A percentile compares a stretch with the other conserved stretches of the same genome.
phyloP scores from a whole-genome alignment of 352 stramenopile species.

The Globisporangium uncinulatum region DNA sequence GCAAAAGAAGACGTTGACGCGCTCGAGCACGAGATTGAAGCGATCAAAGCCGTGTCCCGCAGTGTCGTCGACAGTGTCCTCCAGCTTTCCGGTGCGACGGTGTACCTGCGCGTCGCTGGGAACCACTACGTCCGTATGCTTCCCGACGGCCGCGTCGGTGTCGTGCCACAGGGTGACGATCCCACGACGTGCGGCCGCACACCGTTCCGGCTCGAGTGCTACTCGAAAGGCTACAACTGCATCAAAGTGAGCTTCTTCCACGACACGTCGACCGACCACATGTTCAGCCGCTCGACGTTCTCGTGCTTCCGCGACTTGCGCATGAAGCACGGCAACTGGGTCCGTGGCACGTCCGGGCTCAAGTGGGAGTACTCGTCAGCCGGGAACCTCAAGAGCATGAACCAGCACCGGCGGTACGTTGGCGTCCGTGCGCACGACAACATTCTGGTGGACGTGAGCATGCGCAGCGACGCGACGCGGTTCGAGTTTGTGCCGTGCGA shows the following conservation, averaged over 20 bases:
- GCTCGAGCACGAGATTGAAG: conserved; percentile 64
- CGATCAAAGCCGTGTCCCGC: conserved; percentile 66
- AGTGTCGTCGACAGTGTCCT: conserved; percentile 64
- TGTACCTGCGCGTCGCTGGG: conserved; percentile 69
- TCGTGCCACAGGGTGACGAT: conserved; percentile 42
- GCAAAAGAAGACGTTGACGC: conserved; percentile 70
- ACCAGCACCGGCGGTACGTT: conserved; percentile 84
- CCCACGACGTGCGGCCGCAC: conserved; percentile 44
- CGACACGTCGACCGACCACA: conserved; percentile 43
- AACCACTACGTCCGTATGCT: conserved; percentile 61
- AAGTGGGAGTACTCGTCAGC: conserved; percentile 82
- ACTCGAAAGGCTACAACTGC: conserved; percentile 81
- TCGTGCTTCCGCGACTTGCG: conserved; percentile 81
- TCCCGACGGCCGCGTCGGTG: conserved; percentile 38
- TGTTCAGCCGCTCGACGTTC: conserved; percentile 83
- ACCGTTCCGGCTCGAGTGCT: conserved; percentile 70
- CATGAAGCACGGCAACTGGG: conserved; percentile 59
- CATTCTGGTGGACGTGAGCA: conserved; percentile 78
- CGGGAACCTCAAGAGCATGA: conserved; percentile 84
- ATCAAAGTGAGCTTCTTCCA: conserved; percentile 82
- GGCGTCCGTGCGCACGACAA: conserved; percentile 55
- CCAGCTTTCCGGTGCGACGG: conserved; percentile 44
- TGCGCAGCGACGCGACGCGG: conserved; percentile 71
- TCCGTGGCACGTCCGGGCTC: conserved; percentile 60
- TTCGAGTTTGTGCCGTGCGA: conserved; percentile 77